These are phyloP conservation scores for Tetragonia tetragonoides DNA, from an alignment of 148 eudicot genomes.

Conservation along the genomic window DNA sequence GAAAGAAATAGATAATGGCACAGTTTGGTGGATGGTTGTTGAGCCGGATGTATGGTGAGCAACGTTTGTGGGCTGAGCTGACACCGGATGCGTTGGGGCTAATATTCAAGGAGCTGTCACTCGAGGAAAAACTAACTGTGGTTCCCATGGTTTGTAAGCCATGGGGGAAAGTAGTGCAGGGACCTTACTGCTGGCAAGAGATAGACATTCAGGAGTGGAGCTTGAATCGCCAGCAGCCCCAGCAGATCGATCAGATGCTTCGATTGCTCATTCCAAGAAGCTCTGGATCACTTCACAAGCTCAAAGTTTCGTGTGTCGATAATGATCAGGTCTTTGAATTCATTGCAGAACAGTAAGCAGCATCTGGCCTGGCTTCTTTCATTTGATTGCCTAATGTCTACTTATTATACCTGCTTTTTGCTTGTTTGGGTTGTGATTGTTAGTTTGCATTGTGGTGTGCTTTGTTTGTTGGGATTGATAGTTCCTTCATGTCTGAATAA, in stretches of 20 bases:
- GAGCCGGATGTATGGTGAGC: too few relatives aligned
- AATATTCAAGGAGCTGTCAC: constrained; percentile 48
- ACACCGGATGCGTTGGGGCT: constrained; percentile 67
- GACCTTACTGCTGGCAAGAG: constrained; percentile 79
- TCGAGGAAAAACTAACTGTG: constrained; percentile 53
- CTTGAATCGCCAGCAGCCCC: constrained; percentile 30
- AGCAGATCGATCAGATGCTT: constrained; percentile 52
- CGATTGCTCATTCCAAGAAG: constrained; percentile 54
- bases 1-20: too few relatives aligned
- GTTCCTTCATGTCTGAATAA: neutral
- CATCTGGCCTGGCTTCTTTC: neutral
- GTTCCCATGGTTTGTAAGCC: constrained; percentile 72
- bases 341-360: constrained; percentile 62
- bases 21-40: too few relatives aligned
- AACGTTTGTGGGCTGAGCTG: constrained; percentile 51
- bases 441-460: constrained; percentile 6
- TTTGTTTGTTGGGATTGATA: neutral
- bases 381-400: neutral
- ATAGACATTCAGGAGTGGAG: constrained; percentile 72
- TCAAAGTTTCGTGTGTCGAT: constrained; percentile 54
- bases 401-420: neutral
- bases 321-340: constrained; percentile 48
- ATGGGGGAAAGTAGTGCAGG: constrained; percentile 59
- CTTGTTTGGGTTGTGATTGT: constrained; percentile 8
- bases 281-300: constrained; percentile 50